Evolutionary conservation across 1,284 basidiomycete species (phyloP), one percentile per base, ranked within the genome.

Genomic region (Phenoliferia sp.): DNA sequence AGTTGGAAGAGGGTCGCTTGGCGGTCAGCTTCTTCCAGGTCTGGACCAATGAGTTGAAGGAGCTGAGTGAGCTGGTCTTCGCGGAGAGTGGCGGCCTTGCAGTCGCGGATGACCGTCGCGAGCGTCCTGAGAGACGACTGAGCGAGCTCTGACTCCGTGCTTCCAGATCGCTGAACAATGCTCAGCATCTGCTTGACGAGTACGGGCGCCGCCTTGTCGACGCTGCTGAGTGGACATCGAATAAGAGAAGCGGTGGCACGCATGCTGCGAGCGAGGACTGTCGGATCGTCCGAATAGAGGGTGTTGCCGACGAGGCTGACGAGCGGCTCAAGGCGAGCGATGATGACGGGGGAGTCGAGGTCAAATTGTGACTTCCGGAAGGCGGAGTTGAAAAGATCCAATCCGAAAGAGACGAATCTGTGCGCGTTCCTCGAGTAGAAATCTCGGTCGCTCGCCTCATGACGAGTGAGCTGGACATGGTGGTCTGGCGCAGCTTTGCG

Each of bases 21-120:
- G 9, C 92, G 87, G n/a, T 83, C 83, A 0, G 90, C 88, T 64
- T 99, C 96, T 79, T 99, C 94, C n/a, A 99, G 81, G 76, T 99
- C 94, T 0, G 95, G 94, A 0, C 85, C 80, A 48, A 98, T 83
- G 55, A 98, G 84, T 76, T 92, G 88, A 28, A 73, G 85, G 17
- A 99, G 84, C 77, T 89, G 92, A 22, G 89, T 84, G 17, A 99
- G 84, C 76, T 99, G 95, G 73, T 89, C 87, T 78, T 98, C 95
- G 71, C 90, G 90, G 44, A 98, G 83, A 69, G 90, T 85, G 1
- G 90, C 87, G 7, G 85, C 80, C 28, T 90, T 86, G 68, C 89
- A 89, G 73, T 95, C 92, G 31, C 96, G 88, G 36, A 99, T 83
- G 71, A 98, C 87, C 12, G 86, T 85, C 0, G 93, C 87, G 9